These are phyloP conservation scores for Cudoniella acicularis DNA, from an alignment of 495 filamentous ascomycete species.

Conservation along the genomic window DNA sequence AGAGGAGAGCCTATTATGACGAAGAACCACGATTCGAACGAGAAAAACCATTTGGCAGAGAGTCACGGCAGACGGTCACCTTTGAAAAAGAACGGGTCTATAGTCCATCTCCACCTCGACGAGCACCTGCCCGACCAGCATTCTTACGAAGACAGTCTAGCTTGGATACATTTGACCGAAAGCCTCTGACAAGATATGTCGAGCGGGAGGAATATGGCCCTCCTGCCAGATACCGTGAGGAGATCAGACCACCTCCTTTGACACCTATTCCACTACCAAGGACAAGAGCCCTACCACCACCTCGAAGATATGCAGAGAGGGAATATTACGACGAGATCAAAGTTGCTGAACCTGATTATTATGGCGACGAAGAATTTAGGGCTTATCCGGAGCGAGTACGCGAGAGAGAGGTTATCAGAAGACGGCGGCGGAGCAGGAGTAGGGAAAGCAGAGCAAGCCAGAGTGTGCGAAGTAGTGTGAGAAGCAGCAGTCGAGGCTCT, in stretches of 20 bases:
- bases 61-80: conserved; percentile 26
- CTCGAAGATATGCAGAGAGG: conserved; percentile 41
- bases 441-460: conserved; percentile 32
- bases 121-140: conserved; percentile 47
- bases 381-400: conserved; percentile 52
- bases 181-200: conserved; percentile 44
- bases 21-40: conserved; percentile 53
- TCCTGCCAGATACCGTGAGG: conserved; percentile 40
- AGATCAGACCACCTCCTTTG: conserved; percentile 31
- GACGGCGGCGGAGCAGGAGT: conserved; percentile 33
- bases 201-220: conserved; percentile 47
- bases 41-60: conserved; percentile 26
- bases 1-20: conserved; percentile 44
- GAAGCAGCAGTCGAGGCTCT: conserved; percentile 39
- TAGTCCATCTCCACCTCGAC: conserved; percentile 31
- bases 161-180: conserved; percentile 69
- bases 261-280: conserved; percentile 36
- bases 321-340: conserved; percentile 64
- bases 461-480: conserved; percentile 40
- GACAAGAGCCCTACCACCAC: conserved; percentile 34
- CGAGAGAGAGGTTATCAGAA: conserved; percentile 45
- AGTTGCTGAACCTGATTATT: conserved; percentile 62
- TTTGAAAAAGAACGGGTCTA: conserved; percentile 47
- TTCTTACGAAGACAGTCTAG: conserved; percentile 63
- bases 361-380: conserved; percentile 65